Evolutionary conservation across 805 yeast genomes (phyloP).

Genomic region (Ogataea zsoltii): DNA sequence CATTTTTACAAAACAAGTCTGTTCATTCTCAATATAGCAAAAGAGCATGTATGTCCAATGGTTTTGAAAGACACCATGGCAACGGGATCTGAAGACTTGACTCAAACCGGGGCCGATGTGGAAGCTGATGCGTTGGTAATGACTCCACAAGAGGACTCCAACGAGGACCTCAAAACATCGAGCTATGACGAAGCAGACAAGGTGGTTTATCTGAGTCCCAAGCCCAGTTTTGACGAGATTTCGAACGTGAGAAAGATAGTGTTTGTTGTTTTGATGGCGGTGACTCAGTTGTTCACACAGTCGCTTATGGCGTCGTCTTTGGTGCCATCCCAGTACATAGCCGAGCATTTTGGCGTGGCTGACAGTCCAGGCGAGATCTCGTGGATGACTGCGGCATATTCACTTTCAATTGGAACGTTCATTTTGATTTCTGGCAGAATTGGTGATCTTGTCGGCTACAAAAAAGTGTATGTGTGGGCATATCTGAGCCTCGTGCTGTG

Average conservation of each 20-base stretch:
- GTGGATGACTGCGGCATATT: constrained; percentile 75
- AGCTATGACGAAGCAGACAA: neutral
- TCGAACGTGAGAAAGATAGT: constrained; percentile 12
- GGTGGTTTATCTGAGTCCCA: constrained; percentile 9
- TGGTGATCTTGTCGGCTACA: constrained; percentile 73
- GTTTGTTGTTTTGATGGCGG: constrained; percentile 21
- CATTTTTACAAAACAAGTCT: no score
- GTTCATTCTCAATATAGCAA: no score
- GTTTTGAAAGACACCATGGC: no score
- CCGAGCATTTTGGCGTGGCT: constrained; percentile 29
- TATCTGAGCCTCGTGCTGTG: constrained; percentile 56
- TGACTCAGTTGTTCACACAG: constrained; percentile 40
- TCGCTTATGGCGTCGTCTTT: constrained; percentile 36
- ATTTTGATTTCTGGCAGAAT: constrained; percentile 66
- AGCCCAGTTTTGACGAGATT: constrained; percentile 23
- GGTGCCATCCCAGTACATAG: constrained; percentile 32
- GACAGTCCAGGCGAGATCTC: constrained; percentile 38
- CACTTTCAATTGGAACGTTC: constrained; percentile 71
- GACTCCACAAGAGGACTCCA: no score
- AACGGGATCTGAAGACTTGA: no score
- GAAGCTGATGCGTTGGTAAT: no score
- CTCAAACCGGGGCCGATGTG: no score
- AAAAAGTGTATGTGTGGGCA: constrained; percentile 53
- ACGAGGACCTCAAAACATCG: neutral
- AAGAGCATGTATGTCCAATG: no score